A percentile compares a stretch with the other conserved stretches of the same genome.
phyloP scores from a whole-genome alignment of 2,329 filamentous ascomycete species.

The Phyllosticta capitalensis region DNA sequence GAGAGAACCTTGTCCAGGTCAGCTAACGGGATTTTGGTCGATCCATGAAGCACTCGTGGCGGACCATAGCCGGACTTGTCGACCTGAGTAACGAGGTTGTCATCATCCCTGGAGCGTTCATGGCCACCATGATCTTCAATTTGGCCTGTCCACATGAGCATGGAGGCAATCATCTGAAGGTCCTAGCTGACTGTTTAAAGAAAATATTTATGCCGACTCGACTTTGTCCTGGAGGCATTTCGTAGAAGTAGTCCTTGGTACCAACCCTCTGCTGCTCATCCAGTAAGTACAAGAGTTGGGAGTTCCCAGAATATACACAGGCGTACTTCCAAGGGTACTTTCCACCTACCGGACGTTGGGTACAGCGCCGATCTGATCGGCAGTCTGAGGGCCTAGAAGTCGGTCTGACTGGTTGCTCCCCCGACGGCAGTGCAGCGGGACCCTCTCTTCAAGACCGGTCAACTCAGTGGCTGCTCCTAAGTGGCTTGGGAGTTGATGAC shows the following conservation, averaged over 20 bases:
- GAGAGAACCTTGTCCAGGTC: background rate
- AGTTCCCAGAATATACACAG: background rate
- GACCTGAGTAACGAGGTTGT: too few species aligned
- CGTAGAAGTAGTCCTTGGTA: background rate
- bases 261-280: background rate
- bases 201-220: too few species aligned
- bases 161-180: too few species aligned
- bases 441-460: background rate
- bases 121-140: too few species aligned
- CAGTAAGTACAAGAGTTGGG: background rate
- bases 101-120: too few species aligned
- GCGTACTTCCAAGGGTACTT: background rate
- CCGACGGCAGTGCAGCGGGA: slow-evolving; percentile 6
- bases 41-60: too few species aligned
- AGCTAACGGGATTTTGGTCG: too few species aligned
- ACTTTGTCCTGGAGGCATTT: too few species aligned
- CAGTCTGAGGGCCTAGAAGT: background rate
- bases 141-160: too few species aligned
- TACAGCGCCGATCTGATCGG: slow-evolving; percentile 5
- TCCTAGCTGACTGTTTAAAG: too few species aligned
- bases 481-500: slow-evolving; percentile 3
- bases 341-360: background rate
- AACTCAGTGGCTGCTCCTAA: background rate
- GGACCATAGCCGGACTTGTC: too few species aligned
- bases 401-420: slow-evolving; percentile 1